Evolutionary conservation across 495 filamentous ascomycete species (phyloP), one percentile per base, ranked within the genome.

Genomic region (Aspergillus carlsbadensis): DNA sequence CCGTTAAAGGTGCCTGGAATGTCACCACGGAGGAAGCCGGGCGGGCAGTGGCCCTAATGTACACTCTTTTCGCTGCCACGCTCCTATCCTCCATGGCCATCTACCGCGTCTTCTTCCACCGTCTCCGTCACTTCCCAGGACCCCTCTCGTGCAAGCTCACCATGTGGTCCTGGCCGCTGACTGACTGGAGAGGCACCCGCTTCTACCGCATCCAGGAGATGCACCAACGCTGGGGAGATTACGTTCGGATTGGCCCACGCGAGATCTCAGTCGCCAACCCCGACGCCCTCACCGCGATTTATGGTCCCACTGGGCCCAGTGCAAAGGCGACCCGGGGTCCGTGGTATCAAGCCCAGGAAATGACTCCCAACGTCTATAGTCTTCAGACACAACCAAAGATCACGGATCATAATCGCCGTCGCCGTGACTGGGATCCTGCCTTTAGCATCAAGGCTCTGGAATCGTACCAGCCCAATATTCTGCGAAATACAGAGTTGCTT

Each of bases 221-320:
- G 26, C 26, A 29, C 26, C 26, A 29, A 29, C 26, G 8, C 26
- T 29, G 26, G 26, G 26, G 26, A 3, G 26, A 29, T 8, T 8
- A 29, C 26, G 8, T 29, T 4, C 26, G 26, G 4, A 29, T 29
- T 8, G 72, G 69, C 6, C 70, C 74, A 0, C 64, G 61, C 5
- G 70, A 77, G n/a, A 53, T 79, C 6, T 77, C 76, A 0, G 71
- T 80, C 18, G 59, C 64, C 0, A 52, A 74, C 50, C 72, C 75
- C 14, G 57, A 65, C 1, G 72, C 68, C 5, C 58, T 79, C 4
- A 29, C 56, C 6, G 44, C 58, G 0, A 63, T 79, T 6, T 66
- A 75, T 41, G 69, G 76, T 0, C 42, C 61, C 4, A 29, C 26
- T 3, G 26, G 26, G 4, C 26, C 26, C 1, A 48, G 65, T 2